Evolutionary conservation across 768 basidiomycete species (phyloP).

Genomic region (Phylloporus scabripes): DNA sequence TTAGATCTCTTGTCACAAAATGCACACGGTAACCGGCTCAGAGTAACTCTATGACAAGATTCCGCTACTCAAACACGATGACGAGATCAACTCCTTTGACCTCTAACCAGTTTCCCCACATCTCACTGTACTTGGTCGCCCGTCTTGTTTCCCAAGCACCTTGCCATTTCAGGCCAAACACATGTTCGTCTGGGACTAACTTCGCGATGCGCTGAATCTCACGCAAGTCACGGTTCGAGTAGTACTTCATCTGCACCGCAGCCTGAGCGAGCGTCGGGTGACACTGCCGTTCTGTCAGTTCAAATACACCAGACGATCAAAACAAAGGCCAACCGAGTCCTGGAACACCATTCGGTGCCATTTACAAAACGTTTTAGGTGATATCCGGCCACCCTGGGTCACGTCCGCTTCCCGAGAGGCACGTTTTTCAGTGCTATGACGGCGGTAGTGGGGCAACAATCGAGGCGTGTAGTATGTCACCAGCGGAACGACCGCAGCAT

Average conservation of each 20-base stretch:
- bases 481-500: slow-evolving; percentile 12
- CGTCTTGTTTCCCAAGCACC: slow-evolving; percentile 7
- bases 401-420: slow-evolving; percentile 3
- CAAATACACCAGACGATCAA: not conserved
- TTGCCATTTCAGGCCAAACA: slow-evolving; percentile 22
- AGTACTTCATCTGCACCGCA: slow-evolving; percentile 28
- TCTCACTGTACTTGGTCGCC: slow-evolving; percentile 27
- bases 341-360: slow-evolving; percentile 45
- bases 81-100: slow-evolving; percentile 32
- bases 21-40: not conserved
- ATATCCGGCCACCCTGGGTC: slow-evolving; percentile 24
- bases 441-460: slow-evolving; percentile 37
- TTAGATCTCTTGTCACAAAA: not conserved
- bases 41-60: not conserved
- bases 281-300: slow-evolving; percentile 22
- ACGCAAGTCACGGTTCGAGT: slow-evolving; percentile 34
- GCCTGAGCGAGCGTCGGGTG: slow-evolving; percentile 36
- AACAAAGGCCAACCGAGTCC: slow-evolving; percentile 32
- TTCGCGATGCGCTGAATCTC: slow-evolving; percentile 40
- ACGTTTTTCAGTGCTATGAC: slow-evolving; percentile 1
- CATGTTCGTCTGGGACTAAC: slow-evolving; percentile 34
- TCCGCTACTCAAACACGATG: slow-evolving; percentile 30
- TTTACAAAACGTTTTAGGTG: slow-evolving; percentile 36
- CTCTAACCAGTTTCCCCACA: slow-evolving; percentile 38
- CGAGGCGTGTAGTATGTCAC: slow-evolving; percentile 34